Conservation (phyloP, 2,329 filamentous ascomycete genomes). For the Penicillium sp. region DNA sequence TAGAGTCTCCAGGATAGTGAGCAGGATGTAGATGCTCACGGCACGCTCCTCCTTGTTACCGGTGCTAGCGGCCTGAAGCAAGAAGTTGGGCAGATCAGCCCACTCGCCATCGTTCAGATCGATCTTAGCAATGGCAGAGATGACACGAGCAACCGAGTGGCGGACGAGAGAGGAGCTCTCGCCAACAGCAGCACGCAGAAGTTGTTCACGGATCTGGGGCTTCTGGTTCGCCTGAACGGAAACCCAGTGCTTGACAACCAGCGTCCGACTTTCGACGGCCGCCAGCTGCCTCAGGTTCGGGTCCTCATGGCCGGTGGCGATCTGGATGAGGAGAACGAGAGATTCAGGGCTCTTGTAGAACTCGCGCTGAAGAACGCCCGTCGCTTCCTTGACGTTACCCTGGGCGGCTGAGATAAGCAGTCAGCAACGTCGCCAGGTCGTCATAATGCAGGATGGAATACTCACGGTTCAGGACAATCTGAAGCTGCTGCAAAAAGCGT, state of each 20-base stretch:
- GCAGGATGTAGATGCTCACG: conserved; percentile 86
- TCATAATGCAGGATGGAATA: conserved; percentile 26
- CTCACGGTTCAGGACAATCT: conserved; percentile 80
- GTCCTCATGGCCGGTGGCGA: conserved; percentile 68
- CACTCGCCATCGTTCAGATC: conserved; percentile 83
- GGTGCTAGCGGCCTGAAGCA: conserved; percentile 70
- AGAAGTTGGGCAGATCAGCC: conserved; percentile 67
- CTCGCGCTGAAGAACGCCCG: conserved; percentile 79
- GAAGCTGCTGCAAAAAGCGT: conserved; percentile 75
- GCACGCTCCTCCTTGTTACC: conserved; percentile 70
- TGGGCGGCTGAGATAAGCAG: conserved; percentile 60
- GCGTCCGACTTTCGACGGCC: conserved; percentile 75
- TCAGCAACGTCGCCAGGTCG: no score
- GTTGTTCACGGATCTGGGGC: conserved; percentile 65
- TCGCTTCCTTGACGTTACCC: conserved; percentile 79
- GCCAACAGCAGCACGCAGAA: conserved; percentile 73
- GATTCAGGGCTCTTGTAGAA: conserved; percentile 82
- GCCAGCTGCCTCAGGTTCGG: conserved; percentile 74
- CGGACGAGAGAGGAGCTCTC: conserved; percentile 69
- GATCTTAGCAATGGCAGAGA: conserved; percentile 74
- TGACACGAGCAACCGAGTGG: conserved; percentile 78
- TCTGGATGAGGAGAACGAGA: conserved; percentile 75
- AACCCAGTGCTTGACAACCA: conserved; percentile 79
- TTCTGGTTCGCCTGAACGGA: conserved; percentile 66
- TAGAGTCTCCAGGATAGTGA: conserved; percentile 78